Evolutionary conservation across 139 green algal species (phyloP).

Genomic region (Coelastrella sp.): DNA sequence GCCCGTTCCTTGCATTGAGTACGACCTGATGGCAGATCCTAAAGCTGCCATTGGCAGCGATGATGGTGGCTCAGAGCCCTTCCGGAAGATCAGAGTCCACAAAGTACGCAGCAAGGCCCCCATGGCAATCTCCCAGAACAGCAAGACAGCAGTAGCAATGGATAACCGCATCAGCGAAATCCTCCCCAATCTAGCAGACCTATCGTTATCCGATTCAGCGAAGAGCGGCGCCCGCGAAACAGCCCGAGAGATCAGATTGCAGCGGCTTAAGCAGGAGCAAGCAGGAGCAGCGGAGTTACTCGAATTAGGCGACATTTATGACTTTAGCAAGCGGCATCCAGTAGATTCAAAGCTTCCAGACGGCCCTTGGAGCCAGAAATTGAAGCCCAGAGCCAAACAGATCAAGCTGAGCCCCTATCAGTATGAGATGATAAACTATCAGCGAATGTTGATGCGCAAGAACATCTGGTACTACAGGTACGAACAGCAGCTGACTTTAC

Average conservation of each 20-base stretch:
- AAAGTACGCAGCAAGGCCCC: conserved; percentile 51
- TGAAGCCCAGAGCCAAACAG: conserved; percentile 55
- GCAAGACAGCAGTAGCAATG: conserved; percentile 42
- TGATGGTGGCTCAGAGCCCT: conserved; percentile 9
- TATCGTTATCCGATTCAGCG: conserved; percentile 35
- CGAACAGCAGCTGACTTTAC: no score
- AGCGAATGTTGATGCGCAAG: conserved; percentile 79
- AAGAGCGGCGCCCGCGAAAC: conserved; percentile 6
- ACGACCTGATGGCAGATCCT: conserved; percentile 23
- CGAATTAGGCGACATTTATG: conserved; percentile 64
- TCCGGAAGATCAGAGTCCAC: conserved; percentile 54
- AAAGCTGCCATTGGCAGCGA: conserved; percentile 15
- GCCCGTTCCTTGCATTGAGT: no score
- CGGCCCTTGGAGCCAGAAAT: conserved; percentile 50
- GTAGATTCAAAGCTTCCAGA: conserved; percentile 52
- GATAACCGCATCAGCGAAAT: conserved; percentile 61
- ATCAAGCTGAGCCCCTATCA: conserved; percentile 68
- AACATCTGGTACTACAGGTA: conserved; percentile 92
- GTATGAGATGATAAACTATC: conserved; percentile 84
- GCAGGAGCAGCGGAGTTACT: conserved; percentile 50
- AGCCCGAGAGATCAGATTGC: conserved; percentile 27
- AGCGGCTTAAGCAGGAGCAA: conserved; percentile 46
- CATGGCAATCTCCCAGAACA: conserved; percentile 7
- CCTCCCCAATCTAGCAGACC: conserved; percentile 65
- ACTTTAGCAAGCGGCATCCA: conserved; percentile 59